Base-by-base conservation (phyloP, 2,329 filamentous ascomycete species). In the Alternaria conjuncta region DNA sequence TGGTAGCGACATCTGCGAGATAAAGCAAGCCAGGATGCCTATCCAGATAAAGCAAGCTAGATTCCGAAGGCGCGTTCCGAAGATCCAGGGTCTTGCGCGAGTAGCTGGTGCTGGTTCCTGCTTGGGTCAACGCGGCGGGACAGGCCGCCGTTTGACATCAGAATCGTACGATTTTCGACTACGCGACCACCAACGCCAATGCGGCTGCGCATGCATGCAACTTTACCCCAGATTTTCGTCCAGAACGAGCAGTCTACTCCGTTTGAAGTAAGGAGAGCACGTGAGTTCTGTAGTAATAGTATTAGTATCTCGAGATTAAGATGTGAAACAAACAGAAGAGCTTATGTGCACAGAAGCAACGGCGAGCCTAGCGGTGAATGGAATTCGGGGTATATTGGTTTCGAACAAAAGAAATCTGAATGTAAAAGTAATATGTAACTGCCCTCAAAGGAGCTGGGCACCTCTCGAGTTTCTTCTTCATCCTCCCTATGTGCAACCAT, bases 121-220 rank as follows among this genome's bases (percentile, higher is more conserved):
- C 30, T 44, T 55, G 30, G 47, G 32, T 59, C 50, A 41, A 49
- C 30, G 49, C 30, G 49, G 60, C 61, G 59, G 61, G 55, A 62
- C 59, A 44, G 54, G 49, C 66, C 41, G 61, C 60, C 57, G 55
- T 57, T 67, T 71, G 67, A 72, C 70, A 72, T 71, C 57, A 72
- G 60, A 73, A 73, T 76, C 74, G 71, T 76, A 77, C 70, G 73
- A 77, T 72, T 71, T 67, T 69, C 44, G 36, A 21, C 18, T 44
- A 53, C 56, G 21, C 32, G 53, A 61, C 45, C 61, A 60, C 61
- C 66, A 57, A 60, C 57, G 54, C 61, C 59, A 43, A 41, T 58
- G 54, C 60, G 28, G 59, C 56, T 58, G 54, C 60, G 28, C 56
- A 56, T 63, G 57, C 64, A 57, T 60, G 57, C 56, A 30, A 45